phyloP scores from a whole-genome alignment of 306 rosid species.

The Pueraria montana region DNA sequence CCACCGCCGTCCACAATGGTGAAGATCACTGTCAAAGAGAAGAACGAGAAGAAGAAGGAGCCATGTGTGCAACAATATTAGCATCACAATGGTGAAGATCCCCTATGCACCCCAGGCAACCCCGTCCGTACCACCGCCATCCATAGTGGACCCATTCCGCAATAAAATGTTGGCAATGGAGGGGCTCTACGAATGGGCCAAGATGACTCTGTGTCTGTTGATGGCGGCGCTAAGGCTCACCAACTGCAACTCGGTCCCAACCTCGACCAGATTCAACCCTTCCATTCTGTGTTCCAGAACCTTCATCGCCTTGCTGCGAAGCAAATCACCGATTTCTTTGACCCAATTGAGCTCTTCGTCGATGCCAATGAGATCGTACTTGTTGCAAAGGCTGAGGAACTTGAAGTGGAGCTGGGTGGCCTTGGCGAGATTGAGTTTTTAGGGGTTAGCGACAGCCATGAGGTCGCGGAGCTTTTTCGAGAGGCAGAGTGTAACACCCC shows the following conservation, averaged over 20 bases:
- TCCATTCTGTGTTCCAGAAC: conserved; percentile 92
- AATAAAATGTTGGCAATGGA: too few relatives aligned
- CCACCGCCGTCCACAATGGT: too few relatives aligned
- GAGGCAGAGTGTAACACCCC: conserved; percentile 75
- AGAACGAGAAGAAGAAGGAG: too few relatives aligned
- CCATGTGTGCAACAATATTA: too few relatives aligned
- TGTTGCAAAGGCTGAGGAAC: conserved; percentile 72
- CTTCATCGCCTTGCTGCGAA: conserved; percentile 85
- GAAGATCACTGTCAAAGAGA: too few relatives aligned
- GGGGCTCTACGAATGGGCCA: too few relatives aligned
- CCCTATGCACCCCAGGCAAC: too few relatives aligned
- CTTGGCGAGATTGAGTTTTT: conserved; percentile 87
- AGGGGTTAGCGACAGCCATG: conserved; percentile 63
- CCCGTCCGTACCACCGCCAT: too few relatives aligned
- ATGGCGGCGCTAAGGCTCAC: too few relatives aligned
- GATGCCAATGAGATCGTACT: conserved; percentile 78
- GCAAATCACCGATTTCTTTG: conserved; percentile 75
- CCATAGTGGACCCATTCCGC: too few relatives aligned
- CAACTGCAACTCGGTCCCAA: conserved; percentile 95
- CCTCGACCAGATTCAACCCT: conserved; percentile 95
- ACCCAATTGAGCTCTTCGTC: conserved; percentile 84
- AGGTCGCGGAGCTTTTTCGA: conserved; percentile 87
- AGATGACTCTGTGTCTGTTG: too few relatives aligned
- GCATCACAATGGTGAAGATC: too few relatives aligned
- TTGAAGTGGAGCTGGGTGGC: conserved; percentile 91